These are phyloP conservation scores for Dalbergia cochinchinensis DNA, from an alignment of 306 rosid species.

Conservation along the genomic window DNA sequence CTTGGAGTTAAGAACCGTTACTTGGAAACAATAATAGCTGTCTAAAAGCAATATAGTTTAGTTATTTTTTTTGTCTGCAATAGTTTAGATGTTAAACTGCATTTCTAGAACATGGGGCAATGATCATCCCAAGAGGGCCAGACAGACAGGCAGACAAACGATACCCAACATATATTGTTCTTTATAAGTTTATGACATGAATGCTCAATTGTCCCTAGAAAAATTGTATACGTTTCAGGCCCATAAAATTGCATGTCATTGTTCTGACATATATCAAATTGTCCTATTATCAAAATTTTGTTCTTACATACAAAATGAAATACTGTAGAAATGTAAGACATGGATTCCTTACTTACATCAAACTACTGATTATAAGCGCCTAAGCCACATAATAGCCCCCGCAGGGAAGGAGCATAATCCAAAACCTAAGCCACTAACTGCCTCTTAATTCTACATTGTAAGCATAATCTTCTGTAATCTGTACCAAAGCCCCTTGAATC, in stretches of 20 bases:
- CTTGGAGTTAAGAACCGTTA: not conserved
- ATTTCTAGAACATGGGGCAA: not conserved
- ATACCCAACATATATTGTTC: not conserved
- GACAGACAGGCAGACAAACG: not conserved
- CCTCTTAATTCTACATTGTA: conserved; percentile 24
- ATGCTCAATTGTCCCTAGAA: not conserved
- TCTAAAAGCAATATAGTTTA: not conserved
- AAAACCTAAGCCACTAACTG: conserved; percentile 37
- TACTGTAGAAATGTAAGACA: not conserved
- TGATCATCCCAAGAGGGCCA: not conserved
- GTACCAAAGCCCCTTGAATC: conserved; percentile 38
- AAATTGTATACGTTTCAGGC: too few species aligned
- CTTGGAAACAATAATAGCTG: not conserved
- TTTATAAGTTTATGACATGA: not conserved
- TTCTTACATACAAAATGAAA: not conserved
- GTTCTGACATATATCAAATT: not conserved
- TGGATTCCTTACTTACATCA: not conserved
- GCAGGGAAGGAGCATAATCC: not conserved
- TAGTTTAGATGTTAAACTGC: not conserved
- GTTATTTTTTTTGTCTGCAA: not conserved
- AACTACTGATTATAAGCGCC: not conserved
- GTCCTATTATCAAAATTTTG: not conserved
- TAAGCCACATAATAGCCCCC: not conserved
- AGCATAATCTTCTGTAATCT: conserved; percentile 43
- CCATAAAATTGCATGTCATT: too few species aligned